Conservation (phyloP, 495 filamentous ascomycete species). For the Penicillium lividum region DNA sequence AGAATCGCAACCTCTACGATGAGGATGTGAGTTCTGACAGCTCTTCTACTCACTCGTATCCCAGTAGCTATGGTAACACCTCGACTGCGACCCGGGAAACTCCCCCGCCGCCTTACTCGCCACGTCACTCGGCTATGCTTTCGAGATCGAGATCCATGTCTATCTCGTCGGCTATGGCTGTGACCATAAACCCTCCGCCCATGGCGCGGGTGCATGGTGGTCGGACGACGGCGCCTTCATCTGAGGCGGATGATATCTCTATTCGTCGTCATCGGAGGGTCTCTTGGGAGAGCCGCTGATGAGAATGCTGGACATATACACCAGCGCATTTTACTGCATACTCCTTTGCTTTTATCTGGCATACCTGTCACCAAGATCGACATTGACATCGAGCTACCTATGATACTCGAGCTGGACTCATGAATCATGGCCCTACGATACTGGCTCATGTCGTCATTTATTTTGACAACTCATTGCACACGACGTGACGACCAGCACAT, state of each 20-base stretch:
- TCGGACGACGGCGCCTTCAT: constrained; percentile 25
- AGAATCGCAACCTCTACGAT: constrained; percentile 31
- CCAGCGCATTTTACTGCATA: not conserved
- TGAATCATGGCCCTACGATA: not conserved
- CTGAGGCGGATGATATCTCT: constrained; percentile 28
- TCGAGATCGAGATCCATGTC: constrained; percentile 40
- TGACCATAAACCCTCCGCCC: constrained; percentile 27
- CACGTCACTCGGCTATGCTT: constrained; percentile 29
- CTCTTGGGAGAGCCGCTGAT: constrained; percentile 38
- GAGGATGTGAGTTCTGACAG: constrained; percentile 40
- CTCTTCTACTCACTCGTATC: constrained; percentile 47
- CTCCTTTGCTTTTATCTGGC: not conserved
- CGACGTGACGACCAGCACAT: constrained; percentile 19
- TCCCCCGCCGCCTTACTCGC: constrained; percentile 48
- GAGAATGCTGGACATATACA: not conserved
- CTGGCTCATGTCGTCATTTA: not conserved
- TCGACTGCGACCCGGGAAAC: constrained; percentile 50
- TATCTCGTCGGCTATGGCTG: constrained; percentile 32
- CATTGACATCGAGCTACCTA: not conserved
- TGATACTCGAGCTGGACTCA: constrained; percentile 25
- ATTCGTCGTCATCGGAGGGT: constrained; percentile 30
- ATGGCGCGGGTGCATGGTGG: constrained; percentile 31
- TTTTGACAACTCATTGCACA: constrained; percentile 14
- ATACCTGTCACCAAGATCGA: not conserved
- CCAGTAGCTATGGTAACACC: constrained; percentile 50